These are phyloP conservation scores for Candida coleopterorum DNA, from an alignment of 805 yeast genomes.

Conservation along the genomic window DNA sequence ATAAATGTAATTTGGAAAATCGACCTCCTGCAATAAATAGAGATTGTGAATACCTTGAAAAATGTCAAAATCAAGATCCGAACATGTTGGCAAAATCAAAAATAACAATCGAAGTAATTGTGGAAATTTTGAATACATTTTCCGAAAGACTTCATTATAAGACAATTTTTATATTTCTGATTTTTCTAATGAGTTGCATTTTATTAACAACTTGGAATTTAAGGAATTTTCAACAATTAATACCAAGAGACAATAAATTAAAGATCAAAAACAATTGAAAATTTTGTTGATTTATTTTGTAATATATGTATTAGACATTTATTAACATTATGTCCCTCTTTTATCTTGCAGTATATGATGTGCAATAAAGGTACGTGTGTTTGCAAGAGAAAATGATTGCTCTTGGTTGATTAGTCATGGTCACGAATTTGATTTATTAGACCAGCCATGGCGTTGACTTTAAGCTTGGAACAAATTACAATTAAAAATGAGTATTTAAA, in stretches of 20 bases:
- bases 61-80: conserved; percentile 81
- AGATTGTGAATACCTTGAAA: conserved; percentile 69
- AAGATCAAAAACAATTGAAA: conserved; percentile 12
- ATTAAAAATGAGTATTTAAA: no score
- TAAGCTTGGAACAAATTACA: no score
- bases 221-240: conserved; percentile 1
- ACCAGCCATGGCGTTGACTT: no score
- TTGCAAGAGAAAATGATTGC: no score
- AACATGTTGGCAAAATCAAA: conserved; percentile 59
- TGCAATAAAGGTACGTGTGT: no score
- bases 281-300: no score
- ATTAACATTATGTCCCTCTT: no score
- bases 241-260: conserved; percentile 7
- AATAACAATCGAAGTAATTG: conserved; percentile 77
- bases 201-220: conserved; percentile 3
- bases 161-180: conserved; percentile 21
- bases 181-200: conserved; percentile 1
- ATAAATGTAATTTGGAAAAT: conserved; percentile 60
- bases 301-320: no score
- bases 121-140: conserved; percentile 76
- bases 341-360: no score
- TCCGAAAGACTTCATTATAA: conserved; percentile 68
- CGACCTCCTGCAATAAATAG: conserved; percentile 64
- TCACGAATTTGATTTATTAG: no score
- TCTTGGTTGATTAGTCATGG: no score